Percentiles rank a stretch among this genome's conserved stretches.
phyloP scores from a whole-genome alignment of 148 eudicot species.

The Rhododendron vialii region DNA sequence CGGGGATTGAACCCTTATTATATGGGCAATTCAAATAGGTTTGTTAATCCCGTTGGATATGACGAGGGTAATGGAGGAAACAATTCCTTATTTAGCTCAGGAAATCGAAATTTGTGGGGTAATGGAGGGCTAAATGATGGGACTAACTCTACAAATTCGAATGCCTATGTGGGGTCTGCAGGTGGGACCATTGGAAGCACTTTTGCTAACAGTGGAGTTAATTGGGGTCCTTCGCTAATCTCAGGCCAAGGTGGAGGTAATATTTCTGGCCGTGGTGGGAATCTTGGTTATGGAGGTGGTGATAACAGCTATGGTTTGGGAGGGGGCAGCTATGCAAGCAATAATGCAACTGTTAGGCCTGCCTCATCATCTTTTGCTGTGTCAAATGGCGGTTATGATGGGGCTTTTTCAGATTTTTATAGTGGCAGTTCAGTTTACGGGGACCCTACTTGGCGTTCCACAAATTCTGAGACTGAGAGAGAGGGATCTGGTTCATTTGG shows the following conservation, averaged over 20 bases:
- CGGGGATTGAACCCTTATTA: constrained; percentile 28
- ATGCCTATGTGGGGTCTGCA: constrained; percentile 13
- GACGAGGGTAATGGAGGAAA: constrained; percentile 25
- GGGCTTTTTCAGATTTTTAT: constrained; percentile 47
- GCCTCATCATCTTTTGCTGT: constrained; percentile 38
- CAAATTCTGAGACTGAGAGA: constrained; percentile 50
- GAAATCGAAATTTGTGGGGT: constrained; percentile 27
- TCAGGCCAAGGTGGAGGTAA: constrained; percentile 42
- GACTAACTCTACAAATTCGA: constrained; percentile 8
- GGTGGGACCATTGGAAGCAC: constrained; percentile 17
- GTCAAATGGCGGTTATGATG: constrained; percentile 48
- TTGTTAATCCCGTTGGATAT: constrained; percentile 20
- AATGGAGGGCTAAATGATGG: constrained; percentile 21
- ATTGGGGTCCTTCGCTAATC: constrained; percentile 38
- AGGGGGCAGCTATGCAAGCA: constrained; percentile 40
- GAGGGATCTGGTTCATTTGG: constrained; percentile 52
- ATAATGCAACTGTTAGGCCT: constrained; percentile 32
- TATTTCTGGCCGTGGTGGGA: constrained; percentile 34
- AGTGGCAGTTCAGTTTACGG: constrained; percentile 44
- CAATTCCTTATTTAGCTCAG: constrained; percentile 24
- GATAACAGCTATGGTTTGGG: constrained; percentile 43
- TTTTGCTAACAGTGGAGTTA: constrained; percentile 20
- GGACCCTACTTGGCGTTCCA: constrained; percentile 59
- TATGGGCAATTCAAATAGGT: constrained; percentile 31
- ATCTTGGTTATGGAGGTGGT: constrained; percentile 39